Percentiles rank a stretch among this genome's conserved stretches.
Conservation (phyloP, 1,284 basidiomycete species). For the Apiotrichum gracile region DNA sequence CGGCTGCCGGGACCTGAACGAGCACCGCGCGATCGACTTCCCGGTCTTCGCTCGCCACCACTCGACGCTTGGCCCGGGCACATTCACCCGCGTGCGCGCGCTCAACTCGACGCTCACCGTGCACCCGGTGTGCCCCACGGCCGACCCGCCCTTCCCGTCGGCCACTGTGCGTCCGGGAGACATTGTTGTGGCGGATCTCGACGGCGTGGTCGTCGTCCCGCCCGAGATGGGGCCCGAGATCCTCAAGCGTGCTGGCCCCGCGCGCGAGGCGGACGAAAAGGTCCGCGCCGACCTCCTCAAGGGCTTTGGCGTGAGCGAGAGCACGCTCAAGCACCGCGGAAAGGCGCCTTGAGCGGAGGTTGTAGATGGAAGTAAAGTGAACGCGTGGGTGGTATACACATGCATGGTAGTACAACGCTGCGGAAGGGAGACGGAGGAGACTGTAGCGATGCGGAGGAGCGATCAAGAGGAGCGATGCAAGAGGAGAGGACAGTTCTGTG, state of each 20-base stretch:
- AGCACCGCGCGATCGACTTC: conserved; percentile 46
- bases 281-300: conserved; percentile 71
- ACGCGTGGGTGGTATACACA: background rate
- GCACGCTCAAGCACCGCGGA: conserved; percentile 59
- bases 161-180: conserved; percentile 70
- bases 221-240: conserved; percentile 56
- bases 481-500: background rate
- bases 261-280: conserved; percentile 62
- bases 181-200: conserved; percentile 75
- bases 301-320: conserved; percentile 67
- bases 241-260: conserved; percentile 57
- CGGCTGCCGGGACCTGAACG: conserved; percentile 47
- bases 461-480: too few relatives aligned
- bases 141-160: conserved; percentile 40
- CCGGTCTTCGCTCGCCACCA: conserved; percentile 35
- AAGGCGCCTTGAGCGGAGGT: conserved; percentile 13
- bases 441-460: too few relatives aligned
- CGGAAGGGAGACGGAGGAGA: too few relatives aligned
- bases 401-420: conserved; percentile 1
- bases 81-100: conserved; percentile 76
- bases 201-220: conserved; percentile 84
- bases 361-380: background rate
- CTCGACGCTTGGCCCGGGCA: conserved; percentile 65
- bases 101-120: conserved; percentile 70
- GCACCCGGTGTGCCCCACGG: conserved; percentile 13